phyloP scores from a whole-genome alignment of 2,329 filamentous ascomycete genomes.

The Metarhizium brunneum region DNA sequence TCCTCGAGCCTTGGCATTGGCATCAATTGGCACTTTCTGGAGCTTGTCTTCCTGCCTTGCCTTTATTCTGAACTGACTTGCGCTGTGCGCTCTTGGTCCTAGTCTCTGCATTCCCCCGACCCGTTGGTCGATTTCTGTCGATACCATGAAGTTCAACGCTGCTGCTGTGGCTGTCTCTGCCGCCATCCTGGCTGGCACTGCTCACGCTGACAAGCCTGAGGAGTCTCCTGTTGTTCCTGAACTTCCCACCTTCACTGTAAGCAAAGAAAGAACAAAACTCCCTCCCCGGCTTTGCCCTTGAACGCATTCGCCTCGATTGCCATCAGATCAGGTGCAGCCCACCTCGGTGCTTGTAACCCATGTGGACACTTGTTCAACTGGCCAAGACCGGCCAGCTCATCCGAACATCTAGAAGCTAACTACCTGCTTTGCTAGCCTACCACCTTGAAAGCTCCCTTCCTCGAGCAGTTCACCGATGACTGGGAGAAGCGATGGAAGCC shows the following conservation, averaged over 20 bases:
- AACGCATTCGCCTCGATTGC: background rate
- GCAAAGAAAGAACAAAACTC: slow-evolving; percentile 23
- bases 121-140: slow-evolving; percentile 36
- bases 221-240: slow-evolving; percentile 51
- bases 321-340: background rate
- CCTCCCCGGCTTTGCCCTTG: background rate
- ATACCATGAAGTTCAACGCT: slow-evolving; percentile 71
- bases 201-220: slow-evolving; percentile 59
- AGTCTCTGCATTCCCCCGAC: background rate
- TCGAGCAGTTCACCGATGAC: slow-evolving; percentile 97
- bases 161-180: slow-evolving; percentile 69
- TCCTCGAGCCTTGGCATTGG: slow-evolving; percentile 19
- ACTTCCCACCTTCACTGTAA: slow-evolving; percentile 81
- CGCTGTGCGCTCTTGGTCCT: slow-evolving; percentile 12
- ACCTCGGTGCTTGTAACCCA: background rate
- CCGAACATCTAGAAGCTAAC: slow-evolving; percentile 12
- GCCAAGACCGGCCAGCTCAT: background rate
- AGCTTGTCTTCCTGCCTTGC: slow-evolving; percentile 5
- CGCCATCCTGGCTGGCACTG: slow-evolving; percentile 59
- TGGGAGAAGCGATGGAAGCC: slow-evolving; percentile 92
- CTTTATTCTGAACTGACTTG: slow-evolving; percentile 11
- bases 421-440: slow-evolving; percentile 59
- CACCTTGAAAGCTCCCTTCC: slow-evolving; percentile 80
- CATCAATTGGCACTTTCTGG: slow-evolving; percentile 7
- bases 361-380: background rate